These are phyloP conservation scores for Canavalia gladiata DNA, from an alignment of 306 rosid species.

Conservation along the genomic window DNA sequence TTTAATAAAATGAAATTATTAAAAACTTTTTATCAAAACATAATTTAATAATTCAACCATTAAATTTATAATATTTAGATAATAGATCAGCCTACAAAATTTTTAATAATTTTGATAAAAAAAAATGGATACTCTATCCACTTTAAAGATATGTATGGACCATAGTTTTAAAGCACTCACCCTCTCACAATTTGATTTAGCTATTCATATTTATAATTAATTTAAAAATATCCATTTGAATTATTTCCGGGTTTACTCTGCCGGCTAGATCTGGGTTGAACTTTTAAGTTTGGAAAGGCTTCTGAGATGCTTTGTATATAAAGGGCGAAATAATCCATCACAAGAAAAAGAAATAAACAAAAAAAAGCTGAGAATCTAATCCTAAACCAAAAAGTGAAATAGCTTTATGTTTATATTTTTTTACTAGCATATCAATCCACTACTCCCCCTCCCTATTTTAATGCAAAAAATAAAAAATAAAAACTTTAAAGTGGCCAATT, in stretches of 20 bases:
- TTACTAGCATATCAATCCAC: background rate
- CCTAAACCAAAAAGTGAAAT: slow-evolving; percentile 12
- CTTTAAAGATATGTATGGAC: too few relatives aligned
- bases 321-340: background rate
- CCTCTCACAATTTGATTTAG: background rate
- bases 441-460: background rate
- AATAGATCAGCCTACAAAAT: too few relatives aligned
- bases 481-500: background rate
- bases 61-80: too few relatives aligned
- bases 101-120: too few relatives aligned
- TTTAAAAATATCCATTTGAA: background rate
- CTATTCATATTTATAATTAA: background rate
- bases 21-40: too few relatives aligned
- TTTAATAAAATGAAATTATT: too few relatives aligned
- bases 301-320: slow-evolving; percentile 6
- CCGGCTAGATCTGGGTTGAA: slow-evolving; percentile 5
- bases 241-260: background rate
- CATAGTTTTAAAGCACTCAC: background rate
- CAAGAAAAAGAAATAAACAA: background rate
- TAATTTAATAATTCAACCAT: too few relatives aligned
- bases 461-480: background rate
- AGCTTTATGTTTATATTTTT: background rate
- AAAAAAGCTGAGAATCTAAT: slow-evolving; percentile 13
- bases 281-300: background rate
- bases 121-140: too few relatives aligned